Conservation (phyloP, 495 filamentous ascomycete genomes). For the Penicillium antarcticum region DNA sequence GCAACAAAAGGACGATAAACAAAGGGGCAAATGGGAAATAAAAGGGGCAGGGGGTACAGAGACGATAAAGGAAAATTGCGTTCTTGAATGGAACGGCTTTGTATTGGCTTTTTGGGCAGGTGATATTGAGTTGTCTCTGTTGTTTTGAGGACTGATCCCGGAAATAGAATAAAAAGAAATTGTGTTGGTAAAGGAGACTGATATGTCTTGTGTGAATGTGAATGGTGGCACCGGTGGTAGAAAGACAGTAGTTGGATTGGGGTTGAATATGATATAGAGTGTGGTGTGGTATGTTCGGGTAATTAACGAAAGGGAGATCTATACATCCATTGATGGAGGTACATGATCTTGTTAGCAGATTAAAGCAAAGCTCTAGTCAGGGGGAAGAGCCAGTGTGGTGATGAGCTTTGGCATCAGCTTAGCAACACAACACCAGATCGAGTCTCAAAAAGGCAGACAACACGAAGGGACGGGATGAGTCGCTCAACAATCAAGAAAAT, state of each 20-base stretch:
- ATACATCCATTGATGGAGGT: not conserved
- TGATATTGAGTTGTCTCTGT: not conserved
- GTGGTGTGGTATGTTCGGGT: not conserved
- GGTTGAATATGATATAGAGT: conserved; percentile 4
- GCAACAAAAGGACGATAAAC: conserved; percentile 17
- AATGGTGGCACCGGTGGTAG: not conserved
- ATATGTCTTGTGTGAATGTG: not conserved
- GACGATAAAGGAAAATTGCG: no score
- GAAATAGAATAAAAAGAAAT: conserved; percentile 7
- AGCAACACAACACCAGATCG: not conserved
- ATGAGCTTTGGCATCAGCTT: not conserved
- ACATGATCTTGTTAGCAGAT: conserved; percentile 17
- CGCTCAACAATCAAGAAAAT: conserved; percentile 21
- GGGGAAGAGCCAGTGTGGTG: not conserved
- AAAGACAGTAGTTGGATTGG: not conserved
- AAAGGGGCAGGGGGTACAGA: not conserved
- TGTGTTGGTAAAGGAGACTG: conserved; percentile 4
- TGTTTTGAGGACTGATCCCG: no score
- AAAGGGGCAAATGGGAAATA: conserved; percentile 6
- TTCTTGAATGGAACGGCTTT: no score
- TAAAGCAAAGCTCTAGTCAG: not conserved
- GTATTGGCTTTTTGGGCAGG: not conserved
- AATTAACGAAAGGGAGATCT: conserved; percentile 2
- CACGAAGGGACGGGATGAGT: conserved; percentile 12
- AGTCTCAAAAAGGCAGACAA: not conserved